phyloP scores from a whole-genome alignment of 2,329 filamentous ascomycete species.

The Triangularia verruculosa region DNA sequence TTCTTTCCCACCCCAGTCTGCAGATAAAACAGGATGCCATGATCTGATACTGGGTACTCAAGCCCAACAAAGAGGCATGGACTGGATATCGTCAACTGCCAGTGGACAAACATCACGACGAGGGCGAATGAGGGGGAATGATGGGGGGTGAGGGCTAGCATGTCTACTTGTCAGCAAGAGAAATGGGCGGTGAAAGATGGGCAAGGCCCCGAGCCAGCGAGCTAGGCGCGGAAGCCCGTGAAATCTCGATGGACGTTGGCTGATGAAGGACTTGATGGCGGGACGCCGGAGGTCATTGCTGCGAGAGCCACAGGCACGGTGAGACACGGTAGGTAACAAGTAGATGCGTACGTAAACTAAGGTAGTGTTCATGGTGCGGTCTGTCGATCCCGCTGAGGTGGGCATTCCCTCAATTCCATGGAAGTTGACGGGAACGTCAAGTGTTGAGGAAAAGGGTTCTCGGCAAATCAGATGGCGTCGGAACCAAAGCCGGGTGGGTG shows the following conservation, averaged over 20 bases:
- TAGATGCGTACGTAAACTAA: no score
- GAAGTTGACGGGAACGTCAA: background rate
- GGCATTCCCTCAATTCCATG: background rate
- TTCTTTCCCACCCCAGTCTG: background rate
- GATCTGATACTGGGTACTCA: background rate
- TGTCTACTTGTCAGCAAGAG: background rate
- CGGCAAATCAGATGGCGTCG: background rate
- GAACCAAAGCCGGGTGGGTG: background rate
- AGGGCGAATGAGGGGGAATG: no score
- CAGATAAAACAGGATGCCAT: background rate
- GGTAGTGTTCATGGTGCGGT: background rate
- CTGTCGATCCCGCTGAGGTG: background rate
- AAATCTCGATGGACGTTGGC: background rate
- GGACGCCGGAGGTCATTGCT: background rate
- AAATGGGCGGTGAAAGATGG: background rate
- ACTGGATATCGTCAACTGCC: background rate
- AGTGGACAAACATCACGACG: background rate
- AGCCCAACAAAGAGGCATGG: background rate
- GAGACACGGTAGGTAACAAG: background rate
- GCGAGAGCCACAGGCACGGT: background rate
- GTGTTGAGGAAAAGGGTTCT: background rate
- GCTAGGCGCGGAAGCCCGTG: background rate
- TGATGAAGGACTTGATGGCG: background rate
- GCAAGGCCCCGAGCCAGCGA: background rate
- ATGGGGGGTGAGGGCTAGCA: background rate